Base-by-base conservation (phyloP, 1,284 basidiomycete species). In the Neolentinus lepideus region DNA sequence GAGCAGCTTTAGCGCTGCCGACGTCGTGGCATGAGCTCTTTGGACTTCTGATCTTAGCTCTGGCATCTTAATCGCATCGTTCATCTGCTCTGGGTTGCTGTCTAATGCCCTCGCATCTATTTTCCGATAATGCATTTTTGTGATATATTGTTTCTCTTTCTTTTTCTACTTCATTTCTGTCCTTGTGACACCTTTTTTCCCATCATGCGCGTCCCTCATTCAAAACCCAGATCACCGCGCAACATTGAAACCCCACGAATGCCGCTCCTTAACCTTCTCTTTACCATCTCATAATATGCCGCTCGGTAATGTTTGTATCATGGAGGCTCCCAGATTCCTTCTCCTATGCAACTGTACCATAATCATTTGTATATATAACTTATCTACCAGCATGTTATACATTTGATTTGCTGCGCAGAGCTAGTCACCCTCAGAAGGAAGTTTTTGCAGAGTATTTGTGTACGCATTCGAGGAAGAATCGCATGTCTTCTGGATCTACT, bases 401-500 rank as follows among this genome's bases (percentile, higher is more conserved):
- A 43, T 43, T 35, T n/a, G 12, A 43, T 43, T 43, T 43, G 16
- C 33, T 43, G 8, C 19, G 19, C 16, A n/a, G 43, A 56, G 54
- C 53, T 57, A 62, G 56, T 43, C 38, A n/a, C n/a, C n/a, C n/a
- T n/a, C n/a, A n/a, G n/a, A 8, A 43, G 16, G 19, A 4, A n/a
- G 38, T 4, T 43, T 57, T 62, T 33, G 66, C 66, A 1, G 84
- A 92, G 67, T 94, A 92, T 69, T 89, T 94, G 69, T 92, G 90
- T 43, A 96, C 84, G 66, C 92, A 93, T 70, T 96, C 82, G 60
- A 96, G 82, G 77, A 95, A 96, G 83, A 85, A 95, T 54, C 79
- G 77, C 71, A 95, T 76, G 70, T 95, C 92, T 58, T 95, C 92
- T 29, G 93, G 90, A 67, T 95, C 85, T 19, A 97, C 93, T n/a